phyloP scores from a whole-genome alignment of 1,284 basidiomycete genomes.

The Sporisorium sorghi region DNA sequence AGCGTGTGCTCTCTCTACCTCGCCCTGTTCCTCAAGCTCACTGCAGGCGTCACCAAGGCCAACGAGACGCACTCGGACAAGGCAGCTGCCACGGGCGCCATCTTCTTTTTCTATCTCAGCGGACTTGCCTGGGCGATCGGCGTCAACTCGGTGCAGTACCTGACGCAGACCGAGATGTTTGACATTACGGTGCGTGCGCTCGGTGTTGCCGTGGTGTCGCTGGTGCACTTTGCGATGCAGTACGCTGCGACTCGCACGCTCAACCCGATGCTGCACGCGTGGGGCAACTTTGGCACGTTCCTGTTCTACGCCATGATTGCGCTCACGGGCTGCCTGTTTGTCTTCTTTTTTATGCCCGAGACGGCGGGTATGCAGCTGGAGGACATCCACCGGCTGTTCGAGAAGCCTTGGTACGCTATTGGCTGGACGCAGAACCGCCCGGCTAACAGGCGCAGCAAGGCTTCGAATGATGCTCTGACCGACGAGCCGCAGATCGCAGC shows the following conservation, averaged over 20 bases:
- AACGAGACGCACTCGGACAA: conserved; percentile 47
- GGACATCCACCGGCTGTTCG: conserved; percentile 52
- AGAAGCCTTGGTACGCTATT: conserved; percentile 52
- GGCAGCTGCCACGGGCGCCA: conserved; percentile 43
- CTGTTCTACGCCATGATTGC: conserved; percentile 52
- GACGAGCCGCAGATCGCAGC: conserved; percentile 26
- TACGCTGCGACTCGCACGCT: conserved; percentile 51
- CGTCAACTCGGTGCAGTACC: conserved; percentile 58
- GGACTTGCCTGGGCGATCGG: conserved; percentile 56
- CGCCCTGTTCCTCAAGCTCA: conserved; percentile 50
- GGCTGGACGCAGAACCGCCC: conserved; percentile 46
- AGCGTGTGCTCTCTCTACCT: conserved; percentile 47
- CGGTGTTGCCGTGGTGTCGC: conserved; percentile 44
- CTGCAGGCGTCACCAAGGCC: conserved; percentile 31
- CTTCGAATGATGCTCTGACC: conserved; percentile 7
- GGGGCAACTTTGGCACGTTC: conserved; percentile 50
- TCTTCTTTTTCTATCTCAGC: conserved; percentile 54
- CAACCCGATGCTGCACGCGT: conserved; percentile 46
- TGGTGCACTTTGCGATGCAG: conserved; percentile 55
- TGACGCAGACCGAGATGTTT: conserved; percentile 51
- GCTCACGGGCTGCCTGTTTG: conserved; percentile 38
- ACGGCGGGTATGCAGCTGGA: conserved; percentile 49
- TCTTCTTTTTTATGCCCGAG: conserved; percentile 58
- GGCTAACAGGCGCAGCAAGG: conserved; percentile 14
- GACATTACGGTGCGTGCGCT: conserved; percentile 49